Base-by-base conservation (phyloP, 2,329 filamentous ascomycete genomes). In the Lasiodiplodia citricola region DNA sequence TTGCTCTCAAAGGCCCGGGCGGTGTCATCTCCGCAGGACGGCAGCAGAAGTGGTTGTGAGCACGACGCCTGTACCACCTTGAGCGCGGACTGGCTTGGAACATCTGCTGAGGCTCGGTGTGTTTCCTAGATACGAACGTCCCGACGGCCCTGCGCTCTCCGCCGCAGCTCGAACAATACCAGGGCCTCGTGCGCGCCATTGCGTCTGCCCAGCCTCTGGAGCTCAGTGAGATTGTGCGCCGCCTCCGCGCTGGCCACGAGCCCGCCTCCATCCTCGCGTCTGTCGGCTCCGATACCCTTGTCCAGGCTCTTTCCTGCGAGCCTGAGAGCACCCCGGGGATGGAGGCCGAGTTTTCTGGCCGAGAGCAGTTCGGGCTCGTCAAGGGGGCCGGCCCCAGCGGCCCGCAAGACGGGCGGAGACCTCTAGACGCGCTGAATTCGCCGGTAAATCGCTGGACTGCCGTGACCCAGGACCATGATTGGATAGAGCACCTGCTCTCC, bases 171-270 rank as follows among this genome's bases (percentile, higher is more conserved):
- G 60, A 64, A 64, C 60, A 52, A 52, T 64, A 52, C 56, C 70
- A 71, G 55, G 54, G 31, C 28, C 68, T 72, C 11, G 21, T 72
- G 31, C 67, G 54, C 41, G 25, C 25, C 10, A 67, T 72, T 25
- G n/a, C 67, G 2, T 47, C 37, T 4, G 66, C 71, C 2, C 55
- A 52, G 1, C 69, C 67, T 10, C 4, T 37, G n/a, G 72, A 73
- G 28, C 38, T 72, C 5, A 57, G 70, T 23, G 73, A 74, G 28
- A 74, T 74, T 16, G 65, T 73, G 21, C 64, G 69, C 21, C 71
- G 71, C 31, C 63, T 72, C 4, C 66, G 69, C 41, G 18, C 31
- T 25, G 25, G 66, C 23, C 69, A 72, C n/a, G 65, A 71, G 41
- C 41, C 62, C 10, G 25, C 66, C 31, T 55, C 55, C 2, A 70